Conservation (phyloP, 176 grass and related monocot genomes). For the Melocanna baccifera region DNA sequence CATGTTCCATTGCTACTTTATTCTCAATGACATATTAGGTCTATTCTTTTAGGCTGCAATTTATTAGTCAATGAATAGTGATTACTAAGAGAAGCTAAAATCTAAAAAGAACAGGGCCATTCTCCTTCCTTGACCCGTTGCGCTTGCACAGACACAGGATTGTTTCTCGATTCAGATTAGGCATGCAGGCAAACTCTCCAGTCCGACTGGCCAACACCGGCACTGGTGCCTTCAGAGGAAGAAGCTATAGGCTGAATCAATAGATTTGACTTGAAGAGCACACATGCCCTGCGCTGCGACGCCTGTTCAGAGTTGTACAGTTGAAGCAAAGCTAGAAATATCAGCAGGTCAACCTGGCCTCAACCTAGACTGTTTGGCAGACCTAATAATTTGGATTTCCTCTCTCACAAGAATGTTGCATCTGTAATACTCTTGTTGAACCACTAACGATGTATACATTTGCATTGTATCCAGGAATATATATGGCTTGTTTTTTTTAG, state of each 20-base stretch:
- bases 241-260: slow-evolving; percentile 68
- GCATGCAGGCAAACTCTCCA: slow-evolving; percentile 46
- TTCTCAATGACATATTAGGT: neutral
- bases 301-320: neutral
- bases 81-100: too few species aligned
- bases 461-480: neutral
- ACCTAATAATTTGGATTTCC: neutral
- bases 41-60: fast-evolving
- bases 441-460: neutral
- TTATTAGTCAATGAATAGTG: too few species aligned
- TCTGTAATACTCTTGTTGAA: neutral
- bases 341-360: slow-evolving; percentile 12
- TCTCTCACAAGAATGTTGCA: neutral
- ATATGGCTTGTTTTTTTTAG: too few species aligned
- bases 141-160: slow-evolving; percentile 74
- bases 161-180: slow-evolving; percentile 62
- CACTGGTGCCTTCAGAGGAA: slow-evolving; percentile 61
- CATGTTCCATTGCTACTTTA: neutral
- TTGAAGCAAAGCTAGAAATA: slow-evolving; percentile 3
- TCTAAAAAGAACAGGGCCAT: neutral
- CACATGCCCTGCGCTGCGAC: neutral
- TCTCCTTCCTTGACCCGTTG: slow-evolving; percentile 58
- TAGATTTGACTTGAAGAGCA: slow-evolving; percentile 24
- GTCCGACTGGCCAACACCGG: slow-evolving; percentile 28
- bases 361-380: neutral